phyloP scores from a whole-genome alignment of 2,329 filamentous ascomycete species.

The Apiospora pterosperma region DNA sequence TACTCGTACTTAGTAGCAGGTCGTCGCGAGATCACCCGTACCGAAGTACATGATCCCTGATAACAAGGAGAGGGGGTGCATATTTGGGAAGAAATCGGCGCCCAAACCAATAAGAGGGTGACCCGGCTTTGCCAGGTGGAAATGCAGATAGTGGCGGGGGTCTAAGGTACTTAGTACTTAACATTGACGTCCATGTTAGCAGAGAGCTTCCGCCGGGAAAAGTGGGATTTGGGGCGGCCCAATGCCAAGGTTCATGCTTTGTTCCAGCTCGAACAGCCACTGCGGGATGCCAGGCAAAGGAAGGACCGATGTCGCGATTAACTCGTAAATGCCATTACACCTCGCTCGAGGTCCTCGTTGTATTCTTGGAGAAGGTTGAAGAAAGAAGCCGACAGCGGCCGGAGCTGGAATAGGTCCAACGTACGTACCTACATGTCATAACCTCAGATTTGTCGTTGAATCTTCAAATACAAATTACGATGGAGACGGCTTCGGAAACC shows the following conservation, averaged over 20 bases:
- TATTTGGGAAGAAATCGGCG: constrained; percentile 10
- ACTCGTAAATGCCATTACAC: no score
- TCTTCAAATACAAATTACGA: constrained; percentile 13
- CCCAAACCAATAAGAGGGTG: constrained; percentile 8
- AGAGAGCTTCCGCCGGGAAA: constrained; percentile 4
- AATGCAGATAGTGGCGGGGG: constrained; percentile 4
- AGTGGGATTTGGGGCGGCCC: neutral
- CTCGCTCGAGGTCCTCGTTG: no score
- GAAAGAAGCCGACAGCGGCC: neutral
- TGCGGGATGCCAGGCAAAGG: constrained; percentile 2
- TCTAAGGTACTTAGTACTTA: neutral
- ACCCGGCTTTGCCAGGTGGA: neutral
- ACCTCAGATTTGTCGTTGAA: constrained; percentile 10
- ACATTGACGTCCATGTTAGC: neutral
- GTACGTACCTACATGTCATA: neutral
- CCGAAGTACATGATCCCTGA: neutral
- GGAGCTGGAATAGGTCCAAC: neutral
- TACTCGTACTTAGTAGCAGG: neutral
- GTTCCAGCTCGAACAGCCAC: neutral
- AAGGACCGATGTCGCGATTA: constrained; percentile 3
- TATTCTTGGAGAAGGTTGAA: neutral
- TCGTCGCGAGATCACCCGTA: neutral
- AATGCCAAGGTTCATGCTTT: constrained; percentile 2
- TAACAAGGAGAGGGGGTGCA: neutral
- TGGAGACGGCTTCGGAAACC: constrained; percentile 7